These are phyloP conservation scores for Saccharomyces uvarum DNA, from an alignment of 1,139 yeast genomes.

Conservation along the genomic window DNA sequence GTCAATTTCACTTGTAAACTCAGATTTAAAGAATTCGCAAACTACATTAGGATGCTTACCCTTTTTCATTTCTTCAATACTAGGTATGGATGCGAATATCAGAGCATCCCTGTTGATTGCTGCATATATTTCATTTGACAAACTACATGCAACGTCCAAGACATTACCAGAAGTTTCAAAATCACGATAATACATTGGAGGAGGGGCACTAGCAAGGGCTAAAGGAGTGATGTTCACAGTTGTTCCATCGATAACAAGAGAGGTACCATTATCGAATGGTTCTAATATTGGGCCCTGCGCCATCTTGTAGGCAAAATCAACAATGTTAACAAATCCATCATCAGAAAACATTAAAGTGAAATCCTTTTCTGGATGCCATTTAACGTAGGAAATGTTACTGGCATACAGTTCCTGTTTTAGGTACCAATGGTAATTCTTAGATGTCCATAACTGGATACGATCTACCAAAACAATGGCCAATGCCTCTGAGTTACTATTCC, in stretches of 20 bases:
- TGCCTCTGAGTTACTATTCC: conserved; percentile 82
- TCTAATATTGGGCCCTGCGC: conserved; percentile 60
- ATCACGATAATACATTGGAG: conserved; percentile 78
- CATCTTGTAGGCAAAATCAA: conserved; percentile 60
- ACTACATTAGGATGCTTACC: conserved; percentile 45
- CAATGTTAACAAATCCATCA: conserved; percentile 44
- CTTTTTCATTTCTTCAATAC: conserved; percentile 31
- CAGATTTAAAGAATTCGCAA: conserved; percentile 33
- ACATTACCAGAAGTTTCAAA: conserved; percentile 48
- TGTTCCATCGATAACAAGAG: conserved; percentile 72
- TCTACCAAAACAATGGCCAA: conserved; percentile 58
- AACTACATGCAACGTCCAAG: conserved; percentile 56
- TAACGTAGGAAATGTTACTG: conserved; percentile 41
- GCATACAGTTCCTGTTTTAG: conserved; percentile 65
- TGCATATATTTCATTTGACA: conserved; percentile 54
- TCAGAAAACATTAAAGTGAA: conserved; percentile 63
- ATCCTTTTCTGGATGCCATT: conserved; percentile 90
- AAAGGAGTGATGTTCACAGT: conserved; percentile 75
- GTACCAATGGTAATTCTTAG: conserved; percentile 93
- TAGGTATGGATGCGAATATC: conserved; percentile 37
- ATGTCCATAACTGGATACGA: conserved; percentile 77
- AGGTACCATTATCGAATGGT: conserved; percentile 71
- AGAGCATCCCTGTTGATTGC: conserved; percentile 43
- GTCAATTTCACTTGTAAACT: conserved; percentile 39
- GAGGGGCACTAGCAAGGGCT: conserved; percentile 83